Conservation (phyloP, 305 asterid genomes). For the Rubia balearica region DNA sequence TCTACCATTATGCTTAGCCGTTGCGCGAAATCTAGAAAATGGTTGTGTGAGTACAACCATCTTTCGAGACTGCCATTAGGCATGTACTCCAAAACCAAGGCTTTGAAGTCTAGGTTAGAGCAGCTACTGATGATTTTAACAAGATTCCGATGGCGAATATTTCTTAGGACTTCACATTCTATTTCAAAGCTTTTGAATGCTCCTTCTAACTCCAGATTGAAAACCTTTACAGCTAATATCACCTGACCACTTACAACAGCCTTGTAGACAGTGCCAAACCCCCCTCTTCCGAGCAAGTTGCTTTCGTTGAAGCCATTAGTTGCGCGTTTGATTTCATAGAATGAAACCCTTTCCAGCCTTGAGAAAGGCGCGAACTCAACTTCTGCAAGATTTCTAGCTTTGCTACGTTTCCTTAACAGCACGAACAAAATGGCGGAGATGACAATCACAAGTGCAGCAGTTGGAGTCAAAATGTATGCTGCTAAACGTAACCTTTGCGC, state of each 20-base stretch:
- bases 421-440: background rate
- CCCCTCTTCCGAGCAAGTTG: background rate
- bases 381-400: background rate
- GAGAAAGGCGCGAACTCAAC: too few relatives aligned
- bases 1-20: background rate
- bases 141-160: conserved; percentile 9
- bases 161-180: background rate
- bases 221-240: background rate
- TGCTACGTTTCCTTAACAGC: background rate
- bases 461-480: background rate
- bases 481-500: background rate
- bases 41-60: conserved; percentile 2
- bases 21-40: conserved; percentile 7
- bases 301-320: background rate
- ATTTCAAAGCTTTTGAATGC: conserved; percentile 10
- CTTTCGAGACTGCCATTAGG: conserved; percentile 4
- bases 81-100: conserved; percentile 1
- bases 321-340: background rate
- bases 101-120: background rate
- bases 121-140: conserved; percentile 7
- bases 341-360: background rate
- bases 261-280: background rate
- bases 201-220: background rate
- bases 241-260: background rate
- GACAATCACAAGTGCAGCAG: background rate